phyloP scores from a whole-genome alignment of 2,329 filamentous ascomycete genomes.

The Sporothrix globosa region DNA sequence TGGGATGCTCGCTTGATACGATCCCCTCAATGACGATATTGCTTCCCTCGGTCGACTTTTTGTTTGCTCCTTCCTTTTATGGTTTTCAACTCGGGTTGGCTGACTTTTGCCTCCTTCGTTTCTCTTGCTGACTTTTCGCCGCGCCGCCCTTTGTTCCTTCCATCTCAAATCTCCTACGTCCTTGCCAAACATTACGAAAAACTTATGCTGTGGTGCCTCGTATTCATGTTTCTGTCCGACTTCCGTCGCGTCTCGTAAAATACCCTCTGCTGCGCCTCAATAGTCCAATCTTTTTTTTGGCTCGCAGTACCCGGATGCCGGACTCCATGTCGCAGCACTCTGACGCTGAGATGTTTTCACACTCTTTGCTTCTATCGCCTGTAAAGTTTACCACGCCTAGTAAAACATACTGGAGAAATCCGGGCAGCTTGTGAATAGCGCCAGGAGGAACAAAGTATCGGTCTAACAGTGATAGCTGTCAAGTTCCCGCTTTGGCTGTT shows the following conservation, averaged over 20 bases:
- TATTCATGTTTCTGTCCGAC: constrained; percentile 9
- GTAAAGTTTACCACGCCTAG: neutral
- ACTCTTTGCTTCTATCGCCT: neutral
- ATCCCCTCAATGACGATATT: constrained; percentile 6
- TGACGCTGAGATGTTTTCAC: neutral
- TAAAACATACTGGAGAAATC: constrained; percentile 1
- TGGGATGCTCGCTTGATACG: constrained; percentile 5
- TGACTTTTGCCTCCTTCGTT: neutral
- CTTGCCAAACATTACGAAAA: neutral
- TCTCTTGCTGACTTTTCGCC: neutral
- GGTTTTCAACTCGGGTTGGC: neutral
- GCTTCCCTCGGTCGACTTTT: neutral
- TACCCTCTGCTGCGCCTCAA: constrained; percentile 17
- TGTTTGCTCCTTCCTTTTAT: neutral
- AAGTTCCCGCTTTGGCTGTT: neutral
- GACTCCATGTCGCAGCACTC: neutral
- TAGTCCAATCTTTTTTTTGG: constrained; percentile 3
- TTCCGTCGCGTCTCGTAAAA: constrained; percentile 1
- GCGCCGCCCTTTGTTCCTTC: constrained; percentile 17
- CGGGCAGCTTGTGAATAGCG: constrained; percentile 13
- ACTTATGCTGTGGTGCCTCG: neutral
- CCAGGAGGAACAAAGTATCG: constrained; percentile 1
- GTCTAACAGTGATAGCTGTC: neutral
- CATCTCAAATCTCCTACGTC: neutral
- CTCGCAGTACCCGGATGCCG: neutral